Percentiles rank a stretch among this genome's conserved stretches.
These are phyloP conservation scores for Ploettnerulaceae sp. DNA, from an alignment of 2,329 filamentous ascomycete genomes.

Conservation along the genomic window DNA sequence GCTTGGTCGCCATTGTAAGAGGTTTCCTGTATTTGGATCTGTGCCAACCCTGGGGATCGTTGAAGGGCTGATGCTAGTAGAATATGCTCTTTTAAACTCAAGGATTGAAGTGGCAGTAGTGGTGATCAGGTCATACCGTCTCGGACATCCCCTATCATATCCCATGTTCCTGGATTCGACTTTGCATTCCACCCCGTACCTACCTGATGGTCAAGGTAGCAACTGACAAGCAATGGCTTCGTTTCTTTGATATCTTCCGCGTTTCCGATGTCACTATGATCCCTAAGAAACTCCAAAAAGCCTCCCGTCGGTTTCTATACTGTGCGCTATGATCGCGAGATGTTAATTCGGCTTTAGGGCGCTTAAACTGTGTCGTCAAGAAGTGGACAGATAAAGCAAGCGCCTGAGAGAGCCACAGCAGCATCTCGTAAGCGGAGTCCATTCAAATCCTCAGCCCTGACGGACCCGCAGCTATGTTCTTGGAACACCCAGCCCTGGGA, in stretches of 20 bases:
- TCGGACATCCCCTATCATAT: not conserved
- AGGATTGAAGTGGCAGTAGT: not conserved
- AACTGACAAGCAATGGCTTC: not conserved
- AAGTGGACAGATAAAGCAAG: slow-evolving; percentile 1
- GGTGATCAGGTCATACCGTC: not conserved
- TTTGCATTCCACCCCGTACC: too few relatives aligned
- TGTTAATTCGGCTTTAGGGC: slow-evolving; percentile 5
- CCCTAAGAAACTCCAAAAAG: slow-evolving; percentile 1
- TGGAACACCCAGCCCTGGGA: slow-evolving; percentile 16
- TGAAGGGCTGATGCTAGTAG: too few relatives aligned
- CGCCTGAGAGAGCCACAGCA: slow-evolving; percentile 8
- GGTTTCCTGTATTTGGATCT: too few relatives aligned
- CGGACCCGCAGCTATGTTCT: slow-evolving; percentile 11
- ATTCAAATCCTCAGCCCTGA: slow-evolving; percentile 10
- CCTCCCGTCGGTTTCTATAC: not conserved
- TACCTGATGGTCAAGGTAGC: not conserved
- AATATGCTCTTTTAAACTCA: not conserved
- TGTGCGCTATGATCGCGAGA: not conserved
- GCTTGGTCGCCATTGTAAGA: too few relatives aligned
- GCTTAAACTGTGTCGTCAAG: slow-evolving; percentile 7
- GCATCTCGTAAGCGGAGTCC: slow-evolving; percentile 4
- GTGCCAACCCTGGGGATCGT: too few relatives aligned
- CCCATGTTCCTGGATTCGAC: not conserved
- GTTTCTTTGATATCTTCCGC: not conserved
- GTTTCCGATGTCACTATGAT: not conserved